These are phyloP conservation scores for Trichosporon sp. DNA, from an alignment of 1,284 basidiomycete genomes.

Conservation along the genomic window DNA sequence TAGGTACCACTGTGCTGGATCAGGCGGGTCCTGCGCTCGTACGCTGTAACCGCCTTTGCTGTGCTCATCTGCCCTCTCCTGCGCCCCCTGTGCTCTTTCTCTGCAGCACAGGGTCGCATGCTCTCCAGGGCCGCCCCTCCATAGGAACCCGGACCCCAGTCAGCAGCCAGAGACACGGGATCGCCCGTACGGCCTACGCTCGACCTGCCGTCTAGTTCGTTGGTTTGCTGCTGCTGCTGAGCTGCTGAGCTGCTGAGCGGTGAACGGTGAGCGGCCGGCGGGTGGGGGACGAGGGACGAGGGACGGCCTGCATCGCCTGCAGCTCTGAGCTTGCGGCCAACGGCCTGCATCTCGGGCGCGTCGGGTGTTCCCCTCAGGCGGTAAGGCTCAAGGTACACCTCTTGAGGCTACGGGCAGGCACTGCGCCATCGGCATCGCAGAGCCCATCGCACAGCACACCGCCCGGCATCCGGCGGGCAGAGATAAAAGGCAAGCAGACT, in stretches of 20 bases:
- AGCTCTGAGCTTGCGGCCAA: background rate
- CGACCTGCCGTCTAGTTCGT: background rate
- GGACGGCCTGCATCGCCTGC: no score
- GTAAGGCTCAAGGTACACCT: background rate
- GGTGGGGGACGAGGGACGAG: no score
- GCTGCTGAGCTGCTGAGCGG: no score
- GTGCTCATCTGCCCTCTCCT: no score
- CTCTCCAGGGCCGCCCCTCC: no score
- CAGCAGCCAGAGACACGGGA: background rate
- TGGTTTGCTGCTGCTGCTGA: no score
- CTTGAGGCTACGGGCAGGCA: no score
- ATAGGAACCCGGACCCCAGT: background rate
- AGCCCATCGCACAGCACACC: background rate
- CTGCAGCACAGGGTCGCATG: no score
- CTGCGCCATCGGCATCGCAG: background rate
- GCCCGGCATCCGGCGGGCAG: no score
- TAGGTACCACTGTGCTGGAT: background rate
- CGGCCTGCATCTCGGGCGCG: background rate
- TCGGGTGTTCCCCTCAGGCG: background rate
- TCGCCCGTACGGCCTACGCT: background rate
- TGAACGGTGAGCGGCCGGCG: no score
- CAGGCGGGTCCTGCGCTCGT: background rate
- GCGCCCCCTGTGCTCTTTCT: no score
- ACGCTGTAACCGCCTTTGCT: no score
- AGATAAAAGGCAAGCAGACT: background rate